Evolutionary conservation across 169 alveolate species (phyloP).

Genomic region (Cystoisospora suis): DNA sequence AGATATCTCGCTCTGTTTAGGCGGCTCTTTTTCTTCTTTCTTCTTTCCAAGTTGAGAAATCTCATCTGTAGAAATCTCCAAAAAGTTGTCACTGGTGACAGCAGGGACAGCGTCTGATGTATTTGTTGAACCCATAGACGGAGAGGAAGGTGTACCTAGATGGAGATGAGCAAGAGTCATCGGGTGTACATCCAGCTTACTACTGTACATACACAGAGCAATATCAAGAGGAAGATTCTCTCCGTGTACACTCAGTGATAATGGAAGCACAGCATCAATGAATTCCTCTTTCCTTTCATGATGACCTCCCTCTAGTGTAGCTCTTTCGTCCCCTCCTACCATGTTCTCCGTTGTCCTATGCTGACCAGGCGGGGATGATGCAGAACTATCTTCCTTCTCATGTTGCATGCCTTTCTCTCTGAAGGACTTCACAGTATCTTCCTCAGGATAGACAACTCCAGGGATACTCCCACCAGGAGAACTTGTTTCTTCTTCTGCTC

Average conservation of each 20-base stretch:
- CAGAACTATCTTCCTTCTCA: neutral
- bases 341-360: neutral
- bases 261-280: neutral
- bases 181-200: neutral
- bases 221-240: neutral
- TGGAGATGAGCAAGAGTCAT: neutral
- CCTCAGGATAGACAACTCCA: too few species aligned
- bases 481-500: too few species aligned
- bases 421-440: neutral
- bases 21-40: too few species aligned
- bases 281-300: neutral
- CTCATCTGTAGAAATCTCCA: too few species aligned
- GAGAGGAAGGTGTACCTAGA: neutral
- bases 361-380: too few species aligned
- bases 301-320: neutral
- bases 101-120: too few species aligned
- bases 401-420: neutral
- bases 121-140: neutral
- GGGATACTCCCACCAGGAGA: too few species aligned
- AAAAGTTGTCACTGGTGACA: too few species aligned
- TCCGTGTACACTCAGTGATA: neutral
- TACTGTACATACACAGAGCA: slow-evolving; percentile 17
- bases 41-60: too few species aligned
- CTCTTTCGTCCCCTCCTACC: neutral
- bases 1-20: too few species aligned